phyloP scores from a whole-genome alignment of 164 flowering plant genomes.

The Berberis thunbergii region DNA sequence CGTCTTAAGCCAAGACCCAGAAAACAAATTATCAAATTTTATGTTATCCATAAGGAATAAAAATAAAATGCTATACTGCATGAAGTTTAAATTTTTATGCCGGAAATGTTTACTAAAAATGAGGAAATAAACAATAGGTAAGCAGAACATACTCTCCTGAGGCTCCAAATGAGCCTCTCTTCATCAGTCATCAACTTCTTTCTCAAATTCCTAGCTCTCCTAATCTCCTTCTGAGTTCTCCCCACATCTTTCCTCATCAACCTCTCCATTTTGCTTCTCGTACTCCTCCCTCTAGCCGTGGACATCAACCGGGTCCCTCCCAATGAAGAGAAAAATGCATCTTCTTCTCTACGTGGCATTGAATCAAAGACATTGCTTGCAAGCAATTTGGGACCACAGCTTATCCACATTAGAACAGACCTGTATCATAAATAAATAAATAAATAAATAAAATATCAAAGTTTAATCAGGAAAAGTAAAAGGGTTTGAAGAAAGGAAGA shows the following conservation, averaged over 20 bases:
- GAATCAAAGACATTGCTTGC: slow-evolving; percentile 18
- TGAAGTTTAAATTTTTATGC: too few relatives aligned
- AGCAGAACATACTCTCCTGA: slow-evolving; percentile 52
- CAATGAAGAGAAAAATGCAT: slow-evolving; percentile 4
- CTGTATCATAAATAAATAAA: slow-evolving; percentile 17
- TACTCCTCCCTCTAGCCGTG: slow-evolving; percentile 42
- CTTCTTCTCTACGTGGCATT: slow-evolving; percentile 6
- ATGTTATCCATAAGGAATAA: too few relatives aligned
- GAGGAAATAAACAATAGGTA: not conserved
- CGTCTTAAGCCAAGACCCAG: too few relatives aligned
- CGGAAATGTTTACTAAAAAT: too few relatives aligned
- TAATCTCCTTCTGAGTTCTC: slow-evolving; percentile 50
- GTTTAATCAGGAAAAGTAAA: not conserved
- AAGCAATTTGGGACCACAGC: slow-evolving; percentile 6
- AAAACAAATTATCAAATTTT: too few relatives aligned
- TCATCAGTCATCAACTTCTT: slow-evolving; percentile 85
- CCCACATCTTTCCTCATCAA: slow-evolving; percentile 76
- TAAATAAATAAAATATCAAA: not conserved
- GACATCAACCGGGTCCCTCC: slow-evolving; percentile 41
- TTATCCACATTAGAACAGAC: slow-evolving; percentile 8
- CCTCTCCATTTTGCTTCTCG: slow-evolving; percentile 73
- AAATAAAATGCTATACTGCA: too few relatives aligned
- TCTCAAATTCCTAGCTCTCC: slow-evolving; percentile 55
- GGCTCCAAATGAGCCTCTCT: slow-evolving; percentile 73
- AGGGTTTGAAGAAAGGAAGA: not conserved